Evolutionary conservation across 2,329 filamentous ascomycete genomes (phyloP).

Genomic region (Daldinia eschscholtzii): DNA sequence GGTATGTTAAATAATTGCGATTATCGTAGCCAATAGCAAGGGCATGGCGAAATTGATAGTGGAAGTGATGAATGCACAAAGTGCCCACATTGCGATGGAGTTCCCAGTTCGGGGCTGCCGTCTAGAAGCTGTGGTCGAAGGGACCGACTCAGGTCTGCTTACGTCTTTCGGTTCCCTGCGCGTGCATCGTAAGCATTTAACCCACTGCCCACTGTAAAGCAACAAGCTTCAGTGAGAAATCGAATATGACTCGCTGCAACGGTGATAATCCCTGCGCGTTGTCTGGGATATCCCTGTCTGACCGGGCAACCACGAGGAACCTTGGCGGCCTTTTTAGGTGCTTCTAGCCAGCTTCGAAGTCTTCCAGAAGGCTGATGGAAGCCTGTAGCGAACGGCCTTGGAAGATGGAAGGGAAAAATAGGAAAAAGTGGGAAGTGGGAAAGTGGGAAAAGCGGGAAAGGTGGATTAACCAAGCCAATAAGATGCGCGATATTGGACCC

Average conservation of each 20-base stretch:
- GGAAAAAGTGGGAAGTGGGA: constrained; percentile 30
- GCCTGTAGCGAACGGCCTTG: constrained; percentile 45
- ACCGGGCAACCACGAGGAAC: constrained; percentile 42
- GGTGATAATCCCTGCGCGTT: constrained; percentile 38
- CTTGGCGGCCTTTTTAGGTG: constrained; percentile 36
- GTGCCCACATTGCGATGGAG: constrained; percentile 35
- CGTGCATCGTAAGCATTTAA: constrained; percentile 49
- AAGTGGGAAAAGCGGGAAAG: constrained; percentile 40
- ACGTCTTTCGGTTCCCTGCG: constrained; percentile 43
- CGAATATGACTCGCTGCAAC: constrained; percentile 45
- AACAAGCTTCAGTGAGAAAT: constrained; percentile 41
- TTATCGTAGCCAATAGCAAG: constrained; percentile 35
- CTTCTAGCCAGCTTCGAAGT: constrained; percentile 46
- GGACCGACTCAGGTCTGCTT: constrained; percentile 46
- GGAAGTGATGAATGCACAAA: constrained; percentile 32
- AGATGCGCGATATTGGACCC: background rate
- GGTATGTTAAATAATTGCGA: constrained; percentile 30
- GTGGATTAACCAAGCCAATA: constrained; percentile 43
- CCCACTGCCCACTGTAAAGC: constrained; percentile 32
- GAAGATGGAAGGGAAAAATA: constrained; percentile 31
- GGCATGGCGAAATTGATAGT: constrained; percentile 37
- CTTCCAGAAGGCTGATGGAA: constrained; percentile 54
- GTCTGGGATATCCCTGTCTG: constrained; percentile 44
- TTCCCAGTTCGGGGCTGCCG: constrained; percentile 47
- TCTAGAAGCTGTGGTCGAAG: constrained; percentile 42